phyloP scores from a whole-genome alignment of 495 filamentous ascomycete genomes.

The Evansstolkia leycettana region DNA sequence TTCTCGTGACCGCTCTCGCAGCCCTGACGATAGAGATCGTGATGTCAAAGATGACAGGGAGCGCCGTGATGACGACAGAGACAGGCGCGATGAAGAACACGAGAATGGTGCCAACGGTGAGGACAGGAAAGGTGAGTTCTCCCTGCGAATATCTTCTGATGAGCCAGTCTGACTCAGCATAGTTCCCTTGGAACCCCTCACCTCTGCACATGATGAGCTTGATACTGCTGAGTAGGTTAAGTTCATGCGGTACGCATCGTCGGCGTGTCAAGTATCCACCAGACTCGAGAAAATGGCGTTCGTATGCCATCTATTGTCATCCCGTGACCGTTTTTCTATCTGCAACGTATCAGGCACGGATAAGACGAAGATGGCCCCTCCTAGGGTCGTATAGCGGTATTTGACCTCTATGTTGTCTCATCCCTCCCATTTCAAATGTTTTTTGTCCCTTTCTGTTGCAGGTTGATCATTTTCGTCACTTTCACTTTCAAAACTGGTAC shows the following conservation, averaged over 20 bases:
- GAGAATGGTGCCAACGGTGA: constrained; percentile 41
- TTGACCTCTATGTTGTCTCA: neutral
- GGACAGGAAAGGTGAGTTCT: constrained; percentile 72
- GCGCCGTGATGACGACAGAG: constrained; percentile 58
- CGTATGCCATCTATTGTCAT: neutral
- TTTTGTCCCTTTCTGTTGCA: neutral
- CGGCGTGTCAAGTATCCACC: neutral
- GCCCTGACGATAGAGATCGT: constrained; percentile 54
- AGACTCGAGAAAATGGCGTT: neutral
- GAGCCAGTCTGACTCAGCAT: constrained; percentile 7
- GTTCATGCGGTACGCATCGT: constrained; percentile 6
- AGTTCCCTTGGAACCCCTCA: constrained; percentile 57
- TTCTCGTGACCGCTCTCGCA: constrained; percentile 64
- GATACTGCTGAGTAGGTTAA: constrained; percentile 81
- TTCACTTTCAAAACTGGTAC: constrained; percentile 1
- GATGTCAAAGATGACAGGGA: constrained; percentile 55
- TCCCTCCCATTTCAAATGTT: constrained; percentile 1
- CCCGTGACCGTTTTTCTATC: no score
- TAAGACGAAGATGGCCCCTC: neutral
- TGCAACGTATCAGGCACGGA: neutral
- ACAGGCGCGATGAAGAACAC: constrained; percentile 37
- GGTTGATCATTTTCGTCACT: constrained; percentile 3
- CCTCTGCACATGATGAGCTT: constrained; percentile 86
- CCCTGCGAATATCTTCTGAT: neutral
- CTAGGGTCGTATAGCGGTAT: neutral